Conservation (phyloP, 2,329 filamentous ascomycete species). For the Chaetomium sp. region DNA sequence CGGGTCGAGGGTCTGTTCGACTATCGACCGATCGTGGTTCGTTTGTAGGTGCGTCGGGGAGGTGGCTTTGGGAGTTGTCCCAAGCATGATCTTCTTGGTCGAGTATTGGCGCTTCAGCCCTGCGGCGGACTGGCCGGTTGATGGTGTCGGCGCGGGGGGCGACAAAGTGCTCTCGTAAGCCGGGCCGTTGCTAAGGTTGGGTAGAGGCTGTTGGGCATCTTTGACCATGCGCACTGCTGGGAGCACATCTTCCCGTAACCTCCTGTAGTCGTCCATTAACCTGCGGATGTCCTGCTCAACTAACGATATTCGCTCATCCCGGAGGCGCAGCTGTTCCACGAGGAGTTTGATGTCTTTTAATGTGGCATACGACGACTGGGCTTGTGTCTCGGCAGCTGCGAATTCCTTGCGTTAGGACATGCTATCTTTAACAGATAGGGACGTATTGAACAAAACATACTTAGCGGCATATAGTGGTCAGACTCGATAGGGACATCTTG, state of each 20-base stretch:
- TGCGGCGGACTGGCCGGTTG: conserved; percentile 54
- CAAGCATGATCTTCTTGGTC: conserved; percentile 73
- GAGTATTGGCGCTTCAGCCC: conserved; percentile 72
- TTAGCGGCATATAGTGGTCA: conserved; percentile 90
- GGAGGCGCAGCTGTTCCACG: conserved; percentile 83
- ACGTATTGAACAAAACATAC: conserved; percentile 56
- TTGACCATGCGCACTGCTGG: conserved; percentile 89
- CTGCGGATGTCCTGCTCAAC: conserved; percentile 82
- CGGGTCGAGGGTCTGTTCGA: conserved; percentile 68
- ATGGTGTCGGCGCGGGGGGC: conserved; percentile 60
- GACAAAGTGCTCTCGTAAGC: conserved; percentile 58
- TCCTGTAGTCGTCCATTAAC: conserved; percentile 84
- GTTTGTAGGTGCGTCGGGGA: conserved; percentile 74
- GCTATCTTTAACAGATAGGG: background rate
- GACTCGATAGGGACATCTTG: conserved; percentile 89
- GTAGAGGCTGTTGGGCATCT: conserved; percentile 86
- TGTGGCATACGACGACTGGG: conserved; percentile 82
- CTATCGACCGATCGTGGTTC: conserved; percentile 65
- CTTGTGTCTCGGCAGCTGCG: conserved; percentile 83
- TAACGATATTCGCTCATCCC: conserved; percentile 85
- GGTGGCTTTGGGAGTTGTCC: conserved; percentile 71
- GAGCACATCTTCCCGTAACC: conserved; percentile 86
- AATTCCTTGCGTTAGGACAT: conserved; percentile 26
- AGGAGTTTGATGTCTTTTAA: conserved; percentile 91
- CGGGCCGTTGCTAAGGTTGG: conserved; percentile 53